Evolutionary conservation across 345 rosid genomes (phyloP), one percentile per base, ranked within the genome.

Genomic region (Eucalyptus curtisii): DNA sequence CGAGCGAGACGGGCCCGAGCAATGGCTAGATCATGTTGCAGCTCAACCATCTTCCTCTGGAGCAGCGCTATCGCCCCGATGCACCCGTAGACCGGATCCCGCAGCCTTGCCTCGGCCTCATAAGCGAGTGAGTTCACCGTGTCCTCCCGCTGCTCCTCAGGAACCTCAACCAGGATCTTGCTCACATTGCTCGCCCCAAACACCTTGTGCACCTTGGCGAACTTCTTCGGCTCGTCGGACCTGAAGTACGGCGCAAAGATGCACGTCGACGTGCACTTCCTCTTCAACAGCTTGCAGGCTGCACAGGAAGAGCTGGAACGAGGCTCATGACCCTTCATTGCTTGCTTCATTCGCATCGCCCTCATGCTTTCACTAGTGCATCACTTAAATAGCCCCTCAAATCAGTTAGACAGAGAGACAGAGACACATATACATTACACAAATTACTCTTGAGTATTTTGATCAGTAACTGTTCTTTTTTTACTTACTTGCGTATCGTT

Each of bases 161-260:
- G 98, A 16, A 97, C 97, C 50, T 96, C 99, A 2, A 89, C 86
- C 52, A 97, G 95, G 90, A 97, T 94, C 95, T 97, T 97, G 93
- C 97, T 97, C 27, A 97, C 99, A 89, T 97, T 97, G 91, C 99
- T 97, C 7, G 98, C 99, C 7, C 99, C 99, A 86, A 96, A 97
- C 52, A 97, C 98, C 91, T 96, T 97, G 92, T 97, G 99, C 31
- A 97, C 97, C 89, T 92, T 94, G 49, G 98, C 97, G 30, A 97
- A 97, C 87, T 94, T 96, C 76, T 93, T 90, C 1, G 93, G 95
- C 90, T 97, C 98, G 17, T 95, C 94, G 13, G 97, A 94, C 3
- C 95, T 94, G 88, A 97, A 96, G 90, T 96, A 94, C 1, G 99
- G 98, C 8, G 99, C 98, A 27, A 97, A 97, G 88, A 97, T 94